Base-by-base conservation (phyloP, 202 grass and related monocot species). In the Musa balbisiana region DNA sequence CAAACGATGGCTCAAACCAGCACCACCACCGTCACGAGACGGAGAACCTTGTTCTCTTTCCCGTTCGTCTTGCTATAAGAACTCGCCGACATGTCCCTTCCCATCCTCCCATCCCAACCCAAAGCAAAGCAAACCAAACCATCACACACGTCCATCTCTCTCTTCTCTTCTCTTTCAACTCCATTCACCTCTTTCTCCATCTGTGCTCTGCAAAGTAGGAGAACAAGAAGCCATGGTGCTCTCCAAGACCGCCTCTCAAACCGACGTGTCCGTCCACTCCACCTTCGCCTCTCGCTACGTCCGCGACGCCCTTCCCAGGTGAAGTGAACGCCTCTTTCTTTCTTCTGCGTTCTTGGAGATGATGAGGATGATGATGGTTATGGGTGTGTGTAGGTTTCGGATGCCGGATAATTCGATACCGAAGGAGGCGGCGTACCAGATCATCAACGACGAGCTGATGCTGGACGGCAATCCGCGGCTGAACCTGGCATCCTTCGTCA, bases 371-470 rank as follows among this genome's bases (percentile, higher is more conserved):
- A 3, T 8, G 56, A 60, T 4, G 15, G n/a, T 72, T 9, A 27
- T 75, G 9, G 3, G 5, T 3, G 14, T n/a, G 3, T 22, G 74
- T 71, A 98, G 94, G 87, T 88, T 92, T 64, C 86, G 91, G 2
- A 89, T 99, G 91, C 89, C 91, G 78, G 95, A 95, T 49, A 88
- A 88, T 67, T 95, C 95, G 33, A 99, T 95, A 62, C 95, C 95
- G 1, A 99, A 95, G 85, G 95, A 94, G 86, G 95, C 95, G 22
- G 95, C 95, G 51, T 98, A 98, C 80, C 95, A 98, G 87, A 98
- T 94, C 87, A 98, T 98, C 79, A 98, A 90, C 68, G 95, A 98
- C 76, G 95, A 98, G 83, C 91, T 98, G 79, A 98, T 98, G 95
- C 91, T 98, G 21, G 95, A 98, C 81, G 95, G 95, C 33, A 98